Evolutionary conservation across 1,284 basidiomycete genomes (phyloP).

Genomic region (Tremellales sp.): DNA sequence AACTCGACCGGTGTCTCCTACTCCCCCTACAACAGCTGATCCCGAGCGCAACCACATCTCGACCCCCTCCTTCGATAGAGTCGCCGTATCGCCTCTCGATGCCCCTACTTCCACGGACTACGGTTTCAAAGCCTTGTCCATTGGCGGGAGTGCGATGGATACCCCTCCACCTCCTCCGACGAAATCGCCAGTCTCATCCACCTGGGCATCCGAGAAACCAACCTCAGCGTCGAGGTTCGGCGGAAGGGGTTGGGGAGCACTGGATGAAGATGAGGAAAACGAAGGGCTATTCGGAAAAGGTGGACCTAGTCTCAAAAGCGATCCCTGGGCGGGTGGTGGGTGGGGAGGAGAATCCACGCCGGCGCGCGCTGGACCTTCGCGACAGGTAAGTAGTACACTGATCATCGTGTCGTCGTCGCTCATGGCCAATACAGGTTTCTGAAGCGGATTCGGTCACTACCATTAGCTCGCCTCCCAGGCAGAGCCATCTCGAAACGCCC

Average conservation of each 20-base stretch:
- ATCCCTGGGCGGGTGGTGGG: slow-evolving; percentile 20
- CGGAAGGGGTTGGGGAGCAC: slow-evolving; percentile 34
- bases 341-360: slow-evolving; percentile 21
- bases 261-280: slow-evolving; percentile 29
- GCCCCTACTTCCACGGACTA: slow-evolving; percentile 25
- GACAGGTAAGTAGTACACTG: neutral
- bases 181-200: slow-evolving; percentile 1
- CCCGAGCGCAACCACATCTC: slow-evolving; percentile 2
- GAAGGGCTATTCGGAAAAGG: slow-evolving; percentile 32
- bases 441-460: slow-evolving; percentile 4
- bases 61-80: slow-evolving; percentile 33
- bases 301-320: slow-evolving; percentile 18
- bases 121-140: slow-evolving; percentile 36
- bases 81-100: slow-evolving; percentile 44
- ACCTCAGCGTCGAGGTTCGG: too few relatives aligned
- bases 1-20: slow-evolving; percentile 1
- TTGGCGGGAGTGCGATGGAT: slow-evolving; percentile 21
- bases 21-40: neutral
- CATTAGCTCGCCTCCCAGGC: neutral
- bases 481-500: neutral
- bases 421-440: neutral
- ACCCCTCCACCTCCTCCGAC: slow-evolving; percentile 6
- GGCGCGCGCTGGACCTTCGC: slow-evolving; percentile 10
- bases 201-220: slow-evolving; percentile 10
- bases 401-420: neutral